Evolutionary conservation across 2,329 filamentous ascomycete genomes (phyloP).

Genomic region (Talaromyces verruculosus): DNA sequence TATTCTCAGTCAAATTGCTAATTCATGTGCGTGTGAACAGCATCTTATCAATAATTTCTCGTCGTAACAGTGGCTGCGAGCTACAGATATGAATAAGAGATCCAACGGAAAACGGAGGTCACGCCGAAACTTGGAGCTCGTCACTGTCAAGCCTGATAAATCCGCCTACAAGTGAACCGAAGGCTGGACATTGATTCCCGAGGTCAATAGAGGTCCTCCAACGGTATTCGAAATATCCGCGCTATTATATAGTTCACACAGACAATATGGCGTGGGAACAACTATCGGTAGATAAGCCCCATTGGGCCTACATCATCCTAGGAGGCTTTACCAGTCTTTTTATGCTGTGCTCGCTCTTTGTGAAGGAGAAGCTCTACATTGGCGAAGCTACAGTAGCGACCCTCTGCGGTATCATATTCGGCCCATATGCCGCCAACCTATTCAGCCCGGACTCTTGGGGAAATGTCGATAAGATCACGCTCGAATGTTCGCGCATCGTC

Average conservation of each 20-base stretch:
- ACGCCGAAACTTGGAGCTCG: slow-evolving; percentile 15
- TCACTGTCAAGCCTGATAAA: slow-evolving; percentile 11
- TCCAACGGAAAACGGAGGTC: slow-evolving; percentile 15
- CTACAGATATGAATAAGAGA: slow-evolving; percentile 22
- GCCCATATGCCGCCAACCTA: slow-evolving; percentile 64
- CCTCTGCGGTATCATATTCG: slow-evolving; percentile 68
- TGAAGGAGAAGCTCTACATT: slow-evolving; percentile 98
- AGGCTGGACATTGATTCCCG: not conserved
- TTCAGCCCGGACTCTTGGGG: slow-evolving; percentile 64
- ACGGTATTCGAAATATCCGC: not conserved
- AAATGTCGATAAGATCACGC: slow-evolving; percentile 65
- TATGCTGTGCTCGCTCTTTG: slow-evolving; percentile 96
- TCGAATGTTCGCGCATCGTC: slow-evolving; percentile 70
- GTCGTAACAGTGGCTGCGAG: slow-evolving; percentile 10
- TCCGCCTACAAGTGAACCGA: slow-evolving; percentile 10
- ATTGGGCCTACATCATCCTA: slow-evolving; percentile 97
- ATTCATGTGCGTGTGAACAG: not conserved
- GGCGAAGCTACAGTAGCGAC: slow-evolving; percentile 93
- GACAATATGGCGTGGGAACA: slow-evolving; percentile 53
- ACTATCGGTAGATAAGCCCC: slow-evolving; percentile 76
- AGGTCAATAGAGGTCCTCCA: not conserved
- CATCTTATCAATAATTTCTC: not conserved
- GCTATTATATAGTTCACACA: not conserved
- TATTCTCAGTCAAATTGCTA: not conserved
- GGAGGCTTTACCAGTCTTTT: slow-evolving; percentile 97